Evolutionary conservation across 2,329 filamentous ascomycete genomes (phyloP), one percentile per base, ranked within the genome.

Genomic region (Lecanicillium sp.): DNA sequence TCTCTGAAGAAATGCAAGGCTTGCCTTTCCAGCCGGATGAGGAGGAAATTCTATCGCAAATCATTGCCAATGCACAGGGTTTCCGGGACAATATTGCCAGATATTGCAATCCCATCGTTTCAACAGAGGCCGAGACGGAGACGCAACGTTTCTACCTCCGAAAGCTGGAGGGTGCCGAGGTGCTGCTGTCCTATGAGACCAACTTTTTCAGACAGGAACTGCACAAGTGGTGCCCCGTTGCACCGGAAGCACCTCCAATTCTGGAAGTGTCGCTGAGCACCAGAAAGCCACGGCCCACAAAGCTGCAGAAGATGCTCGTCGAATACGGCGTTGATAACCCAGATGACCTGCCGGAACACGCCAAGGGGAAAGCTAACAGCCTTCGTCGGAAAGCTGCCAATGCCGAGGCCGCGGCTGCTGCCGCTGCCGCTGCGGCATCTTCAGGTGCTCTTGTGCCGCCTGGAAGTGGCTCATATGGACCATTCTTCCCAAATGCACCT

Each of bases 21-120:
- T 69, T 96, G 3, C 92, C 92, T 1, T 98, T 98, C 66, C 92
- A 96, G 53, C 90, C 92, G 0, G 92, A 97, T 46, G 92, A 98
- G 58, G 88, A 97, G 59, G 81, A 89, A 6, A 77, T 89, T 1
- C 70, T 98, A 5, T 74, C 78, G n/a, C 81, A 79, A 33, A 95
- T 98, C 44, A 85, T 96, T 55, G 77, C 87, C 40, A 85, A 87
- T 49, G 90, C 89, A 4, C 77, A 82, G 46, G 77, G 77, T 3
- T 98, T 97, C 65, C 80, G 90, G 33, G 79, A 85, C 22, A 90
- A 87, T 52, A 81, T 98, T 39, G 71, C 79, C 11, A 74, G 77
- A 4, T 89, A 86, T 56, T 89, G 89, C 58, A 92, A 88, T 53
- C 83, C 85, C 2, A 67, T 88, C 17, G 77, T 88, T 56, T 82